Conservation (phyloP, 2,329 filamentous ascomycete species). For the Cryphonectria radicalis region DNA sequence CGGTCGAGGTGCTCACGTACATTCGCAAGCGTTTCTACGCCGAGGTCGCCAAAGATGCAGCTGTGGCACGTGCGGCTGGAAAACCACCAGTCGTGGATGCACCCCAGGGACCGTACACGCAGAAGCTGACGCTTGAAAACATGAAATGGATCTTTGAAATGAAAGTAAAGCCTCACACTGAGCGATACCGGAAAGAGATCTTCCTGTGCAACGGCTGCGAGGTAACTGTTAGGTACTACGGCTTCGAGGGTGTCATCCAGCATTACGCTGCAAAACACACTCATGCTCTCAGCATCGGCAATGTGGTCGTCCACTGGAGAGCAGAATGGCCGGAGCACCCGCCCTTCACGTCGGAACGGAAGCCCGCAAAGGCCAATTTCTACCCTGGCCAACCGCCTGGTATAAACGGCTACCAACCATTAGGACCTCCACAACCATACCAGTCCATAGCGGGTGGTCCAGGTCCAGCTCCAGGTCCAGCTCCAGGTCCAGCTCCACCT, state of each 20-base stretch:
- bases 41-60: slow-evolving; percentile 58
- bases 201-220: slow-evolving; percentile 77
- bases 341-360: slow-evolving; percentile 70
- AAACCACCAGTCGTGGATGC: slow-evolving; percentile 51
- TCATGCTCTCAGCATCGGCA: slow-evolving; percentile 68
- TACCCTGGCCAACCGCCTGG: slow-evolving; percentile 21
- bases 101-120: slow-evolving; percentile 57
- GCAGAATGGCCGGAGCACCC: slow-evolving; percentile 77
- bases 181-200: slow-evolving; percentile 68
- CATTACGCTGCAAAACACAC: slow-evolving; percentile 87
- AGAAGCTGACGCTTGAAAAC: slow-evolving; percentile 75
- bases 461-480: slow-evolving; percentile 28
- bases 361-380: slow-evolving; percentile 39
- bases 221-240: slow-evolving; percentile 67
- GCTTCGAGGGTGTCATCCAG: slow-evolving; percentile 79
- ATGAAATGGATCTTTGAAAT: slow-evolving; percentile 86
- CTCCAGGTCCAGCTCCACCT: slow-evolving; percentile 32
- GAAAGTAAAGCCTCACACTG: slow-evolving; percentile 73
- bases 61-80: slow-evolving; percentile 50
- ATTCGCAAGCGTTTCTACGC: slow-evolving; percentile 70
- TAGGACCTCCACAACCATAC: slow-evolving; percentile 29
- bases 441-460: slow-evolving; percentile 33
- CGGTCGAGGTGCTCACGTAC: slow-evolving; percentile 70
- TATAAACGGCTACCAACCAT: slow-evolving; percentile 28
- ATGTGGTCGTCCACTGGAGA: slow-evolving; percentile 76